These are phyloP conservation scores for Knufia petricola DNA, from an alignment of 2,329 filamentous ascomycete genomes.

Conservation along the genomic window DNA sequence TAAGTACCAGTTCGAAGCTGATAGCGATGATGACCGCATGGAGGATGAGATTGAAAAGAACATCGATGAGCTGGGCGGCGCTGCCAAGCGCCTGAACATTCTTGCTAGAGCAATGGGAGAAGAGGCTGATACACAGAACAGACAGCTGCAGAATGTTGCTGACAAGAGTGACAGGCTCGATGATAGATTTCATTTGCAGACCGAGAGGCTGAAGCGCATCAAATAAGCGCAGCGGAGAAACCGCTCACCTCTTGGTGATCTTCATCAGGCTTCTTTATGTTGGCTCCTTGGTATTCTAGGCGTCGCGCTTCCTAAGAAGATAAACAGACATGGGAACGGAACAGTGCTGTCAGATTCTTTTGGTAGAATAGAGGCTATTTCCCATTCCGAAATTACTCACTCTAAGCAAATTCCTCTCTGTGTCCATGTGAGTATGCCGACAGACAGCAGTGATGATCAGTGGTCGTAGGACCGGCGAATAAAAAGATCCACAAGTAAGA, in stretches of 20 bases:
- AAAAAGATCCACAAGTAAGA: no score
- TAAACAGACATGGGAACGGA: no score
- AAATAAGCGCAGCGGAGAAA: slow-evolving; percentile 7
- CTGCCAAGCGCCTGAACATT: slow-evolving; percentile 60
- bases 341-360: no score
- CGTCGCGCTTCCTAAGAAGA: no score
- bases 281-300: no score
- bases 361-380: no score
- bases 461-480: no score
- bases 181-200: slow-evolving; percentile 21
- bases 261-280: neutral
- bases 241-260: neutral
- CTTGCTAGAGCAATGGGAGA: slow-evolving; percentile 64
- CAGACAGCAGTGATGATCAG: no score
- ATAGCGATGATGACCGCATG: slow-evolving; percentile 59
- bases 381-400: no score
- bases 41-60: slow-evolving; percentile 63
- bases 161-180: slow-evolving; percentile 43
- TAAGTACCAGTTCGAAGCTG: slow-evolving; percentile 73
- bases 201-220: slow-evolving; percentile 22
- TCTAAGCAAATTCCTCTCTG: no score
- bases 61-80: slow-evolving; percentile 49
- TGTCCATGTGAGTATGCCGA: no score
- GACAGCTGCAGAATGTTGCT: slow-evolving; percentile 65
- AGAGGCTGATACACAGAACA: slow-evolving; percentile 70